Evolutionary conservation across 331 rosid species (phyloP).

Genomic region (Quercus tomentella): DNA sequence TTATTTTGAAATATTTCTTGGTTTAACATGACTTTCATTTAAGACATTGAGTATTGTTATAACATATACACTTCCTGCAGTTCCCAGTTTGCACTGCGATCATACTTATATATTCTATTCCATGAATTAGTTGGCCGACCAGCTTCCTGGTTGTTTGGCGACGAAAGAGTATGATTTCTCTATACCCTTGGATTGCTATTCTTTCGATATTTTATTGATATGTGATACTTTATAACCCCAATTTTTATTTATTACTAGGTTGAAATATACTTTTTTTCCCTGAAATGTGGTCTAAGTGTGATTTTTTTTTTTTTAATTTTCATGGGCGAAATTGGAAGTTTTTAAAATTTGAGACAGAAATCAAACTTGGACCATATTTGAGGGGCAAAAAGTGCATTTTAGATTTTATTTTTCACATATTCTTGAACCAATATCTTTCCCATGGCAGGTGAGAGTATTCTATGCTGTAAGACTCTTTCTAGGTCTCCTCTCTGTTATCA

Average conservation of each 20-base stretch:
- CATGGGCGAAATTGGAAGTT: no score
- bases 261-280: no score
- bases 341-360: no score
- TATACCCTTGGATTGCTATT: neutral
- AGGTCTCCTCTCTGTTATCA: constrained; percentile 67
- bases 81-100: constrained; percentile 94
- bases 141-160: constrained; percentile 73
- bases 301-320: no score
- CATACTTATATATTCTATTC: constrained; percentile 79
- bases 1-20: neutral
- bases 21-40: constrained; percentile 3
- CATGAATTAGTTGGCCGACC: constrained; percentile 91
- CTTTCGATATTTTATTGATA: neutral
- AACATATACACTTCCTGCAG: constrained; percentile 47
- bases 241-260: neutral
- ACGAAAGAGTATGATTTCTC: constrained; percentile 63
- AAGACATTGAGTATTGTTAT: neutral
- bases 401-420: neutral
- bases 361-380: no score
- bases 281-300: no score
- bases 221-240: neutral
- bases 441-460: constrained; percentile 81
- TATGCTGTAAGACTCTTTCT: constrained; percentile 85
- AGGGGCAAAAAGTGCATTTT: no score
- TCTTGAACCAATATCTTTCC: constrained; percentile 17